These are phyloP conservation scores for Pilaira anomala DNA, from an alignment of 192 early-diverging fungal species.

Conservation along the genomic window DNA sequence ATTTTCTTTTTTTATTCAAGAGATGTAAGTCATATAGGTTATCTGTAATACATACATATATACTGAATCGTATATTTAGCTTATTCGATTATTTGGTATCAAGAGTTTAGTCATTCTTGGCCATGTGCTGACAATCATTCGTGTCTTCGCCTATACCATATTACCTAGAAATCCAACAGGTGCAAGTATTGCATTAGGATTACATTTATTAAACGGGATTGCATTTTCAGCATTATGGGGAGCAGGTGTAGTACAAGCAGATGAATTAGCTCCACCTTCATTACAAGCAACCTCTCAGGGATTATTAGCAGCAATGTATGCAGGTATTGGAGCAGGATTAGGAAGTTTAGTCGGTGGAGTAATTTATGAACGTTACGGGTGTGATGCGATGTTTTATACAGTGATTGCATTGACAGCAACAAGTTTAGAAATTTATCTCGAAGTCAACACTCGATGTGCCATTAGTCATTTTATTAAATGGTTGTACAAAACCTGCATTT, in stretches of 20 bases:
- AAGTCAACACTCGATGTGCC: slow-evolving; percentile 35
- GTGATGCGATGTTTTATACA: slow-evolving; percentile 37
- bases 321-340: slow-evolving; percentile 41
- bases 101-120: slow-evolving; percentile 39
- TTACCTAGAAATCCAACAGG: slow-evolving; percentile 30
- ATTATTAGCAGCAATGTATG: slow-evolving; percentile 38
- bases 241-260: slow-evolving; percentile 42
- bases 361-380: slow-evolving; percentile 37
- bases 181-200: slow-evolving; percentile 36
- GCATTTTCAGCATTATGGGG: slow-evolving; percentile 47
- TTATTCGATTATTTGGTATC: slow-evolving; percentile 44
- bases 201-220: slow-evolving; percentile 44
- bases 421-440: slow-evolving; percentile 36
- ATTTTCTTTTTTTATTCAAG: slow-evolving; percentile 45
- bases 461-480: slow-evolving; percentile 22
- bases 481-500: background rate
- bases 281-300: slow-evolving; percentile 46
- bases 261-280: slow-evolving; percentile 41
- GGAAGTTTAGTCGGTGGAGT: slow-evolving; percentile 42
- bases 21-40: slow-evolving; percentile 39
- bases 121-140: slow-evolving; percentile 44
- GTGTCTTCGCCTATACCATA: slow-evolving; percentile 39
- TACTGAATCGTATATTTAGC: slow-evolving; percentile 22
- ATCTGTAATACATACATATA: background rate
- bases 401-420: slow-evolving; percentile 30